These are phyloP conservation scores for Fusarium metavorans DNA, from an alignment of 2,329 filamentous ascomycete species.

Conservation along the genomic window DNA sequence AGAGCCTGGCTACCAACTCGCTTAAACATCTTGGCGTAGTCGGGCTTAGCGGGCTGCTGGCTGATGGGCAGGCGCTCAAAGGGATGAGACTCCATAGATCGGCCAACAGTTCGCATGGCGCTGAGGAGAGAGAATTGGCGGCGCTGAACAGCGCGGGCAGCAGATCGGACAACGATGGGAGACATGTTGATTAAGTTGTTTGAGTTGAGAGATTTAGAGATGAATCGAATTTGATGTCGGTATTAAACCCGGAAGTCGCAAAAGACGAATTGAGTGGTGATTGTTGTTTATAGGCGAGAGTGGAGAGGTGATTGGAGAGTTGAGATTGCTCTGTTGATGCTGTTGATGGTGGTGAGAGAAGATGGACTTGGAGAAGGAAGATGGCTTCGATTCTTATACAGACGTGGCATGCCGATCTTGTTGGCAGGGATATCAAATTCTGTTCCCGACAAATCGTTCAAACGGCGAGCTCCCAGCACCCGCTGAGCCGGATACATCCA, in stretches of 20 bases:
- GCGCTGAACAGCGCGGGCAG: slow-evolving; percentile 45
- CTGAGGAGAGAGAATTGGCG: slow-evolving; percentile 52
- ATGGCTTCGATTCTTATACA: slow-evolving; percentile 41
- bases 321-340: slow-evolving; percentile 34
- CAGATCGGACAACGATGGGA: slow-evolving; percentile 46
- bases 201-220: slow-evolving; percentile 19
- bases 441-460: slow-evolving; percentile 29
- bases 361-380: slow-evolving; percentile 28
- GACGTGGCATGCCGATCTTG: slow-evolving; percentile 30
- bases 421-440: slow-evolving; percentile 21
- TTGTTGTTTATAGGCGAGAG: slow-evolving; percentile 12
- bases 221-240: slow-evolving; percentile 11
- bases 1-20: slow-evolving; percentile 47
- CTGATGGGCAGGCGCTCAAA: slow-evolving; percentile 49
- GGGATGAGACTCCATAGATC: slow-evolving; percentile 52
- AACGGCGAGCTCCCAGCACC: slow-evolving; percentile 42
- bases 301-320: slow-evolving; percentile 35
- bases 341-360: slow-evolving; percentile 38
- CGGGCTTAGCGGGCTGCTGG: slow-evolving; percentile 44
- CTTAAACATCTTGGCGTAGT: slow-evolving; percentile 50
- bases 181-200: slow-evolving; percentile 43
- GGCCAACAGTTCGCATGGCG: slow-evolving; percentile 49
- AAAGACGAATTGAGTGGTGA: slow-evolving; percentile 37
- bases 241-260: slow-evolving; percentile 19
- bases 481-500: slow-evolving; percentile 37